A percentile compares a stretch with the other conserved stretches of the same genome.
These are phyloP conservation scores for Kwoniella mangroviensis DNA, from an alignment of 768 basidiomycete species.

Conservation along the genomic window DNA sequence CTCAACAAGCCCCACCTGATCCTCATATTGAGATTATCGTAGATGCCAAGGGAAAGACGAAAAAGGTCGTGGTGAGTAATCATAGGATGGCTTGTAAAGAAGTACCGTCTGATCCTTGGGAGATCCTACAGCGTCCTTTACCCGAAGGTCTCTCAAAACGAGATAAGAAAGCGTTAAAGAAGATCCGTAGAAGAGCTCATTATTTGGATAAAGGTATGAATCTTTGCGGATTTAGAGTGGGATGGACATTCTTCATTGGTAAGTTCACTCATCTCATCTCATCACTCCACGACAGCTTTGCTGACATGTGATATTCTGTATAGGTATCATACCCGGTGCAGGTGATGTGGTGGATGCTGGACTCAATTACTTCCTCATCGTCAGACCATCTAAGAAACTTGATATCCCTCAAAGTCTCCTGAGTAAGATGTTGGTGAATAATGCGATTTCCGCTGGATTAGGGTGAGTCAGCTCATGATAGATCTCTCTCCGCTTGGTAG, in stretches of 20 bases:
- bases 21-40: constrained; percentile 73
- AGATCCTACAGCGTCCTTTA: no score
- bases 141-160: constrained; percentile 77
- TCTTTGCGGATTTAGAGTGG: constrained; percentile 79
- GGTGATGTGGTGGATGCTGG: constrained; percentile 53
- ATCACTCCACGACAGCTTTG: neutral
- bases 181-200: constrained; percentile 75
- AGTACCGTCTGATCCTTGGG: no score
- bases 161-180: constrained; percentile 74
- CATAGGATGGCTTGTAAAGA: neutral
- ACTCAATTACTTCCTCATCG: constrained; percentile 71
- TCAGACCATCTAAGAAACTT: constrained; percentile 74
- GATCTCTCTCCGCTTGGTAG: neutral
- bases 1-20: constrained; percentile 65
- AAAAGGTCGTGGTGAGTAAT: constrained; percentile 65
- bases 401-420: constrained; percentile 73
- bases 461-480: constrained; percentile 58
- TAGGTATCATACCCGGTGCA: constrained; percentile 51
- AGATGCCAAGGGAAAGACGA: constrained; percentile 65
- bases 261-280: constrained; percentile 26
- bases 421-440: constrained; percentile 73
- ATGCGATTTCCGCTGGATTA: constrained; percentile 68
- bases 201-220: constrained; percentile 85
- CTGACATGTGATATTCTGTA: neutral
- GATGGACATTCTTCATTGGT: constrained; percentile 80